phyloP scores from a whole-genome alignment of 176 grass and related monocot species.

The Thalia dealbata region DNA sequence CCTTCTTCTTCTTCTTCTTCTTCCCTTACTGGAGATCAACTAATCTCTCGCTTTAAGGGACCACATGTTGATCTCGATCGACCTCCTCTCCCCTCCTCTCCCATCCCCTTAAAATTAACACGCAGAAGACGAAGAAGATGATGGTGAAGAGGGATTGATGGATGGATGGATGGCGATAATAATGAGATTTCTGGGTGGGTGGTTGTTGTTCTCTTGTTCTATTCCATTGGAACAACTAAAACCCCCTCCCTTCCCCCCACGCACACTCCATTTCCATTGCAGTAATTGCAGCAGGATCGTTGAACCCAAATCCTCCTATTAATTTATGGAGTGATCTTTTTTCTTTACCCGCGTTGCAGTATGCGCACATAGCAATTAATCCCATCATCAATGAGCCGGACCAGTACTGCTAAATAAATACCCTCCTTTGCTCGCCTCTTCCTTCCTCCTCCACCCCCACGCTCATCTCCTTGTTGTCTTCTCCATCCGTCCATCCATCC shows the following conservation, averaged over 20 bases:
- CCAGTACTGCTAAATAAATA: conserved; percentile 36
- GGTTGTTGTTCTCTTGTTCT: conserved; percentile 33
- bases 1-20: no score
- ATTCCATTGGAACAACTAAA: conserved; percentile 40
- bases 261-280: conserved; percentile 33
- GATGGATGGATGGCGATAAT: no score
- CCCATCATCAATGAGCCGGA: no score
- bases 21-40: not conserved
- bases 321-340: no score
- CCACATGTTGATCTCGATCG: not conserved
- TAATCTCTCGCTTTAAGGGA: no score
- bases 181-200: conserved; percentile 38
- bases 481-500: not conserved
- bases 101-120: not conserved
- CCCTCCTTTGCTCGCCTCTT: not conserved
- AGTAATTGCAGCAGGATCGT: conserved; percentile 2
- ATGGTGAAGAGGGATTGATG: no score
- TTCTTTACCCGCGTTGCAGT: no score
- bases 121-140: no score
- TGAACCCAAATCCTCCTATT: not conserved
- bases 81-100: not conserved
- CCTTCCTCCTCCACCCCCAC: conserved; percentile 21
- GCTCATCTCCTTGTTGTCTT: not conserved
- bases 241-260: no score
- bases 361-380: no score